phyloP scores from a whole-genome alignment of 2,329 filamentous ascomycete genomes.

The Penicillium hordei region DNA sequence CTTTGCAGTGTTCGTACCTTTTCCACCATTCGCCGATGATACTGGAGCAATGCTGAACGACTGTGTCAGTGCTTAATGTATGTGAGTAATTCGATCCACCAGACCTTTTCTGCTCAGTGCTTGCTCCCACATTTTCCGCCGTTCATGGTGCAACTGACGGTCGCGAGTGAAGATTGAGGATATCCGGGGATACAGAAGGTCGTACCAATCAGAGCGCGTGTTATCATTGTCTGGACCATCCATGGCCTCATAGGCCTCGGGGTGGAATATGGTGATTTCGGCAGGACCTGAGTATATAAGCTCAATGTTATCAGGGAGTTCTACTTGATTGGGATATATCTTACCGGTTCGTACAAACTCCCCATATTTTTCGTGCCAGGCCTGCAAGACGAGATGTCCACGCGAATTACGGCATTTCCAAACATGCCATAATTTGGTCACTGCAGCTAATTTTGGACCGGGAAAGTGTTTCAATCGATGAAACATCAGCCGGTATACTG shows the following conservation, averaged over 20 bases:
- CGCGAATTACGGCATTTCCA: constrained; percentile 9
- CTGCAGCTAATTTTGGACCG: not conserved
- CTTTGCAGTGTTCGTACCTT: not conserved
- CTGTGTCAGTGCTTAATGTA: not conserved
- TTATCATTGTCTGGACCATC: constrained; percentile 8
- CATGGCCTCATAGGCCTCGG: constrained; percentile 11
- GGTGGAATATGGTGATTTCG: constrained; percentile 12
- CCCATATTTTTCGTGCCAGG: not conserved
- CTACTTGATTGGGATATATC: not conserved
- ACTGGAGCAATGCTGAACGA: not conserved
- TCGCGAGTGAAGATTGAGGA: constrained; percentile 14
- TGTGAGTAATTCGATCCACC: not conserved
- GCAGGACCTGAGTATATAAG: not conserved
- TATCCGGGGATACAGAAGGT: constrained; percentile 8
- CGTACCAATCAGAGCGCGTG: constrained; percentile 15
- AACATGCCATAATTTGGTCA: constrained; percentile 8
- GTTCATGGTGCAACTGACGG: constrained; percentile 2
- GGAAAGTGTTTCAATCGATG: constrained; percentile 8
- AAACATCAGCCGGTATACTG: not conserved
- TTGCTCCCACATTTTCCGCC: constrained; percentile 13
- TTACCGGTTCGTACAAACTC: constrained; percentile 3
- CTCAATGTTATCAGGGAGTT: not conserved
- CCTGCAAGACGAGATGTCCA: constrained; percentile 5
- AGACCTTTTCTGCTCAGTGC: not conserved
- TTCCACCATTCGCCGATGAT: not conserved